Evolutionary conservation across 2,329 filamentous ascomycete genomes (phyloP).

Genomic region (Paecilomyces formosus): DNA sequence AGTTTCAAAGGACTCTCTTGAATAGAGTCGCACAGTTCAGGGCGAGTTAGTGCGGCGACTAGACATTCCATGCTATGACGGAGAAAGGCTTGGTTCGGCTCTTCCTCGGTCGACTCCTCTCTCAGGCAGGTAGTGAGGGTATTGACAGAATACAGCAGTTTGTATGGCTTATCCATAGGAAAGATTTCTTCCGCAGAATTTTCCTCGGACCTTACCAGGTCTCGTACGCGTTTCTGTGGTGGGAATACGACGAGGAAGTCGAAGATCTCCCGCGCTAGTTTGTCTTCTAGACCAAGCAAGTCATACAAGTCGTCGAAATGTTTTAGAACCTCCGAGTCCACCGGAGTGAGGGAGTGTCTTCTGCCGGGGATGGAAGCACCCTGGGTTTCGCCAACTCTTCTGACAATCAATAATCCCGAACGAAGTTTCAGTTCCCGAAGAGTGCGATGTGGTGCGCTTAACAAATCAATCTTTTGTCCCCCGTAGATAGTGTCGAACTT

Average conservation of each 20-base stretch:
- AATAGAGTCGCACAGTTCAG: conserved; percentile 44
- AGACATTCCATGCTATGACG: conserved; percentile 46
- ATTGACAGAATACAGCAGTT: conserved; percentile 64
- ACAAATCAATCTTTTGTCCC: conserved; percentile 58
- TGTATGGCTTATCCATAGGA: conserved; percentile 61
- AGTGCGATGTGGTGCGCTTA: conserved; percentile 52
- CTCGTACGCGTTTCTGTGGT: conserved; percentile 55
- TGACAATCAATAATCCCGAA: conserved; percentile 58
- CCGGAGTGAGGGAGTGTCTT: conserved; percentile 47
- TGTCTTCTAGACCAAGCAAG: conserved; percentile 67
- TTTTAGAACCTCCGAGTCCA: conserved; percentile 72
- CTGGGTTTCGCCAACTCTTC: conserved; percentile 47
- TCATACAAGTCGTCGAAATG: conserved; percentile 81
- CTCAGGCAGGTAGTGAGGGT: conserved; percentile 58
- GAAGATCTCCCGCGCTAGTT: conserved; percentile 63
- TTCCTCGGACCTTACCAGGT: conserved; percentile 48
- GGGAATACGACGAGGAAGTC: conserved; percentile 64
- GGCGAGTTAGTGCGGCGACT: conserved; percentile 54
- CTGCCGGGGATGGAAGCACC: conserved; percentile 19
- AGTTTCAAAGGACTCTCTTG: conserved; percentile 40
- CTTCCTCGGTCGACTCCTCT: conserved; percentile 32
- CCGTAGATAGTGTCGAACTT: conserved; percentile 67
- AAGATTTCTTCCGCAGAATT: conserved; percentile 58
- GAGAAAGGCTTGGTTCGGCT: conserved; percentile 29
- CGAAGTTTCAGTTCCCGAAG: conserved; percentile 61